Evolutionary conservation across 2,329 filamentous ascomycete species (phyloP).

Genomic region (Neophaeococcomyces aloes): DNA sequence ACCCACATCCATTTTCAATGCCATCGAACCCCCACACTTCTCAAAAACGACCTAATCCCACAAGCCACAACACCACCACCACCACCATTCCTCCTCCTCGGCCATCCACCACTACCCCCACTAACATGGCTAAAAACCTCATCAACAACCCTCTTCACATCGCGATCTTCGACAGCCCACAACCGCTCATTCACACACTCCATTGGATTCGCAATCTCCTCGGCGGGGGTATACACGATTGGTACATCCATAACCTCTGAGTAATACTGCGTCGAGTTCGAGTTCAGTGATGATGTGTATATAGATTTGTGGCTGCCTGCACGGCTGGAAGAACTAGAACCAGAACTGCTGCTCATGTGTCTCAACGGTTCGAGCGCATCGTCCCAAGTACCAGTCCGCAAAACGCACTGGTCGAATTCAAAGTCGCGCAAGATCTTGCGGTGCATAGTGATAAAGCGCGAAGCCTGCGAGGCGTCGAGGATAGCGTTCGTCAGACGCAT

Average conservation of each 20-base stretch:
- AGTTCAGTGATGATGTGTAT: too few relatives aligned
- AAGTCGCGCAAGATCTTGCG: conserved; percentile 61
- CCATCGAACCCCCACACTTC: conserved; percentile 15
- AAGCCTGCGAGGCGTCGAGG: conserved; percentile 61
- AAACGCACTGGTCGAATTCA: conserved; percentile 64
- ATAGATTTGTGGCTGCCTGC: conserved; percentile 24
- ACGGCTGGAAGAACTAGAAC: too few relatives aligned
- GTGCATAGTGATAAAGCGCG: conserved; percentile 57
- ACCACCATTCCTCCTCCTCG: conserved; percentile 16
- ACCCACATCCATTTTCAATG: conserved; percentile 9
- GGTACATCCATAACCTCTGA: conserved; percentile 30
- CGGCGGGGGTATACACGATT: conserved; percentile 27
- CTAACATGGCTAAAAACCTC: conserved; percentile 13
- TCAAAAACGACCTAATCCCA: conserved; percentile 17
- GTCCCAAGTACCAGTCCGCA: conserved; percentile 67
- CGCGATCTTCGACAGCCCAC: conserved; percentile 13
- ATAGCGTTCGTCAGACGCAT: conserved; percentile 63
- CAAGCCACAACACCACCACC: conserved; percentile 15
- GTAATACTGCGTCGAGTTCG: too few relatives aligned
- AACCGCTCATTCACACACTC: conserved; percentile 23
- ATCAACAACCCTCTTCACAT: conserved; percentile 11
- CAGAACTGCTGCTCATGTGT: conserved; percentile 24
- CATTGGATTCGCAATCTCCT: conserved; percentile 17
- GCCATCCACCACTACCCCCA: conserved; percentile 14
- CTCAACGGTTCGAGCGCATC: conserved; percentile 66